phyloP scores from a whole-genome alignment of 441 rosid species.

The Croton laevigatus region DNA sequence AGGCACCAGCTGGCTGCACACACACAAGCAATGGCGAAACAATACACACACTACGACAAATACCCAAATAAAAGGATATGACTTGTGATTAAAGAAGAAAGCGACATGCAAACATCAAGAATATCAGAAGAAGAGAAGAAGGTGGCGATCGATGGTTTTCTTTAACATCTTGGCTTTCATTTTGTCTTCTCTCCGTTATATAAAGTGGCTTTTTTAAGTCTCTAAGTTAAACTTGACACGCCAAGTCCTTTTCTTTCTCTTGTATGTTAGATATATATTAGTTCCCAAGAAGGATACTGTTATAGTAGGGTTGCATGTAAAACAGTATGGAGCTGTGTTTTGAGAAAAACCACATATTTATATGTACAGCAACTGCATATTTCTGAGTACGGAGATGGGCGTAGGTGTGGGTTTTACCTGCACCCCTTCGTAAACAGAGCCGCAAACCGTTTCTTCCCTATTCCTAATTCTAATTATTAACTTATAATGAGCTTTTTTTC shows the following conservation, averaged over 20 bases:
- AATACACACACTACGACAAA: conserved; percentile 26
- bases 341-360: conserved; percentile 3
- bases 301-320: conserved; percentile 16
- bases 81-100: not conserved
- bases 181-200: conserved; percentile 14
- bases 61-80: not conserved
- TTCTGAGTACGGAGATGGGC: not conserved
- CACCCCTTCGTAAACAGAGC: conserved; percentile 12
- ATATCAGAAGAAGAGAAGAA: conserved; percentile 1
- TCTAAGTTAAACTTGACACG: conserved; percentile 31
- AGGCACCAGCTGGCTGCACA: too few relatives aligned
- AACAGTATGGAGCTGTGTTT: conserved; percentile 19
- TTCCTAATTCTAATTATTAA: too few relatives aligned
- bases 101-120: conserved; percentile 16
- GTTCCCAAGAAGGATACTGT: conserved; percentile 30
- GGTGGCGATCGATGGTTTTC: not conserved
- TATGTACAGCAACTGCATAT: conserved; percentile 11
- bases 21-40: conserved; percentile 11
- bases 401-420: not conserved
- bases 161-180: conserved; percentile 18
- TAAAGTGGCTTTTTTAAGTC: not conserved
- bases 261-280: conserved; percentile 9
- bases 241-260: conserved; percentile 23
- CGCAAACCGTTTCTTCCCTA: conserved; percentile 12
- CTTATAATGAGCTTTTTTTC: too few relatives aligned